Percentiles rank a stretch among this genome's conserved stretches.
These are phyloP conservation scores for Enterospora canceri DNA, from an alignment of 371 early-diverging fungal species.

Conservation along the genomic window DNA sequence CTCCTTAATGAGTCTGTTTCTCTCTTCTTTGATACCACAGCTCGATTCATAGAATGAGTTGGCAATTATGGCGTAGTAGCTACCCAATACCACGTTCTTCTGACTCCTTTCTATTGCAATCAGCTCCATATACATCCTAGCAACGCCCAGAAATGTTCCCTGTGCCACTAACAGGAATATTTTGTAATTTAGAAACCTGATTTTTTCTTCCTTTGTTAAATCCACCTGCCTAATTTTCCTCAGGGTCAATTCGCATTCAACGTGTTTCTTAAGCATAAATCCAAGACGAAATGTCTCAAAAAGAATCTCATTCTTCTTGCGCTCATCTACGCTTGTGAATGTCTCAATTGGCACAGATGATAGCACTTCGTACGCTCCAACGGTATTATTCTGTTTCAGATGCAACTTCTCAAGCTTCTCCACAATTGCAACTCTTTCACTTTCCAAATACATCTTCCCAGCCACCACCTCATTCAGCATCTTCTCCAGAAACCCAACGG, in stretches of 20 bases:
- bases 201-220: slow-evolving; percentile 31
- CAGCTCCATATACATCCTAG: slow-evolving; percentile 26
- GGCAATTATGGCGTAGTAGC: slow-evolving; percentile 28
- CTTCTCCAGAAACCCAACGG: slow-evolving; percentile 10
- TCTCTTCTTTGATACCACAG: slow-evolving; percentile 1
- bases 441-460: slow-evolving; percentile 55
- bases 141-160: slow-evolving; percentile 33
- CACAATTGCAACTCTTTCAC: slow-evolving; percentile 45
- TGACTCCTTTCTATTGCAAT: slow-evolving; percentile 6
- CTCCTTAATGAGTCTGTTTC: slow-evolving; percentile 10
- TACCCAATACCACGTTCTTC: slow-evolving; percentile 2
- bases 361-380: slow-evolving; percentile 37
- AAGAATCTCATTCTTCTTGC: slow-evolving; percentile 43
- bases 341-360: slow-evolving; percentile 55
- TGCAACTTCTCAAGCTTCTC: slow-evolving; percentile 25
- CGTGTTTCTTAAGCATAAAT: slow-evolving; percentile 32
- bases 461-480: slow-evolving; percentile 49
- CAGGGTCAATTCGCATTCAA: slow-evolving; percentile 32
- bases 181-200: slow-evolving; percentile 28
- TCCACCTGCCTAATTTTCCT: slow-evolving; percentile 48
- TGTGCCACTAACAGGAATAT: slow-evolving; percentile 37
- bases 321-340: slow-evolving; percentile 46
- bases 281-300: slow-evolving; percentile 50
- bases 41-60: no score
- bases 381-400: no score